phyloP scores from a whole-genome alignment of 441 rosid species.

The Populus hybrid region DNA sequence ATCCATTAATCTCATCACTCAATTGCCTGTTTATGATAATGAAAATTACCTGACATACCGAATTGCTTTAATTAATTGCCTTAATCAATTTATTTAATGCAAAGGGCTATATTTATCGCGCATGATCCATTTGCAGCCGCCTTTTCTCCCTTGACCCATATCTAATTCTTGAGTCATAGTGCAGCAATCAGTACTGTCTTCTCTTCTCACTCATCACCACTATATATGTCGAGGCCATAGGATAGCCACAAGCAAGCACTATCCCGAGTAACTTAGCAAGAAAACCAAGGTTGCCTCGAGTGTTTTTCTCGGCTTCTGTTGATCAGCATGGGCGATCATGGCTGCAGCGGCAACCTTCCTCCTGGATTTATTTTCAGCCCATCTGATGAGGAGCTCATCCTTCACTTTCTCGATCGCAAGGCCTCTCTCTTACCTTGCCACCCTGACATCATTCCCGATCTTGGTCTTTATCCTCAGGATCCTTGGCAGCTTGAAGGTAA shows the following conservation, averaged over 20 bases:
- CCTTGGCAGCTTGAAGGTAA: slow-evolving; percentile 49
- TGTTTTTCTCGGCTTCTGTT: not conserved
- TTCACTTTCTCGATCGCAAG: slow-evolving; percentile 42
- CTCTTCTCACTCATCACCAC: not conserved
- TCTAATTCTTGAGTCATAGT: not conserved
- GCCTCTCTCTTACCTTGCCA: slow-evolving; percentile 23
- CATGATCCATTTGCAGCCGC: not conserved
- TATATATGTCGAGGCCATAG: not conserved
- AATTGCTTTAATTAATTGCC: not conserved
- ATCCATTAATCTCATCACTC: not conserved
- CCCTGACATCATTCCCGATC: slow-evolving; percentile 37
- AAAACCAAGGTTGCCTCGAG: not conserved
- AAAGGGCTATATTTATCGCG: not conserved
- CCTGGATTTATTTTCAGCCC: slow-evolving; percentile 49
- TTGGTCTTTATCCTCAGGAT: slow-evolving; percentile 30
- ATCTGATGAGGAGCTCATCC: slow-evolving; percentile 45
- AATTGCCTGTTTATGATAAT: not conserved
- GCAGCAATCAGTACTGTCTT: not conserved
- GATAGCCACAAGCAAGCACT: not conserved
- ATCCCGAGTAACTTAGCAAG: not conserved
- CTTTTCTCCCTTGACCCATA: not conserved
- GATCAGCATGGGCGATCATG: slow-evolving; percentile 22
- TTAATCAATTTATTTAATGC: not conserved
- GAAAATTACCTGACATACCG: not conserved
- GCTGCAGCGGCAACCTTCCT: slow-evolving; percentile 27